A percentile compares a stretch with the other conserved stretches of the same genome.
phyloP scores from a whole-genome alignment of 164 flowering plant species.

The Aristolochia californica region DNA sequence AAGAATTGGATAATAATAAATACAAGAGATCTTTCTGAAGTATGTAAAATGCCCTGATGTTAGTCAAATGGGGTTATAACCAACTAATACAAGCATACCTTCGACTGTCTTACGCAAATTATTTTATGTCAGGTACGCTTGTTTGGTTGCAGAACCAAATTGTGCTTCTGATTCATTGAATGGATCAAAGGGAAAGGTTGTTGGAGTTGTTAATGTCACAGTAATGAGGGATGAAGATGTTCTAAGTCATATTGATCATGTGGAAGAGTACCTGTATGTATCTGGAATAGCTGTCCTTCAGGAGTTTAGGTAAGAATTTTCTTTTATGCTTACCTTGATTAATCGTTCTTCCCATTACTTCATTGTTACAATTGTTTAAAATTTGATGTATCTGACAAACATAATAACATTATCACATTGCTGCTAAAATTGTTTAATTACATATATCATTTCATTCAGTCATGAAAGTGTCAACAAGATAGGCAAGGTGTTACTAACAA shows the following conservation, averaged over 20 bases:
- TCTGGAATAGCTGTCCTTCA: constrained; percentile 81
- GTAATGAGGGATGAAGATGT: constrained; percentile 46
- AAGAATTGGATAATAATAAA: no score
- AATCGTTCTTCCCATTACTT: no score
- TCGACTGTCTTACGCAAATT: not conserved
- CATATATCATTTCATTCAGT: no score
- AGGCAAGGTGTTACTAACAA: no score
- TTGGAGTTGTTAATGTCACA: constrained; percentile 76
- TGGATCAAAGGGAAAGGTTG: constrained; percentile 21
- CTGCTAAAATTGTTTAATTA: no score
- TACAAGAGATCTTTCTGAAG: no score
- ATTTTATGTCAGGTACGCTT: constrained; percentile 64
- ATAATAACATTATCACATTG: no score
- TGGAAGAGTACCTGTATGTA: constrained; percentile 66
- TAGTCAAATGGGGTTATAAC: not conserved
- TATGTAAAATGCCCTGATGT: no score
- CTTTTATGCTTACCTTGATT: not conserved
- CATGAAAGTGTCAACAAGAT: no score
- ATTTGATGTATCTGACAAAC: no score
- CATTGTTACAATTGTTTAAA: no score
- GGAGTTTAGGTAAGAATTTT: constrained; percentile 41
- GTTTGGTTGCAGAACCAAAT: constrained; percentile 59
- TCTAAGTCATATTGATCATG: constrained; percentile 41
- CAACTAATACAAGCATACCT: not conserved
- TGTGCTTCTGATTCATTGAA: constrained; percentile 5